Base-by-base conservation (phyloP, 1,284 basidiomycete species). In the Ceratobasidium sp. region DNA sequence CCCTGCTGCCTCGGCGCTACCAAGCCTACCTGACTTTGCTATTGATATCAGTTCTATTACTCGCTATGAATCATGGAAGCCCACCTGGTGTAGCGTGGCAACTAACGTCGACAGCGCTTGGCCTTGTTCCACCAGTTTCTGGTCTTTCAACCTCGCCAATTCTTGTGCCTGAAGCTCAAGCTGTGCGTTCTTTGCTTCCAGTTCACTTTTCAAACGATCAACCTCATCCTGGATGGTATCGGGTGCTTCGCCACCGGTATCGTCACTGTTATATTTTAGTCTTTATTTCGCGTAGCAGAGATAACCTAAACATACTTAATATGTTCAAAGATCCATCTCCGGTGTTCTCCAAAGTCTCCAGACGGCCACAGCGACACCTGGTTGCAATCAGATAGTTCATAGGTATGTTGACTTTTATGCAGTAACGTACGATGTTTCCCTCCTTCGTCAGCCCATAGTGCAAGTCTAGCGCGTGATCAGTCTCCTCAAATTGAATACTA, bases 281-380 rank as follows among this genome's bases (percentile, higher is more conserved):
- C 33, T 33, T 33, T 33, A 4, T 33, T 33, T 33, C 33, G 4
- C 33, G 33, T 33, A 33, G 4, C 33, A 33, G 33, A 33, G 33
- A 33, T 33, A 4, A 33, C 4, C 33, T 4, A 4, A 33, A 4
- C 33, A 4, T 4, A 68, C 66, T 46, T 68, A 13, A 68, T 68
- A 33, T 28, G 49, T 15, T 68, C 66, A 46, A 68, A 68, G 13
- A 15, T 26, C 66, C 66, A 68, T 18, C 66, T 68, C 66, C 66
- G 44, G 13, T 26, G 26, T 1, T n/a, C 44, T 12, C 46, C 46
- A 26, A 44, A 51, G 12, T 68, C 66, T 5, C 23, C 18, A 2
- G 42, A 46, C 18, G 13, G 28, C 46, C 66, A 68, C 26, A 68
- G 20, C 23, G 51, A 33, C 15, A 68, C 2, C 66, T 68, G 6